phyloP scores from a whole-genome alignment of 1,139 yeast species.

The Saccharomyces hybrid region DNA sequence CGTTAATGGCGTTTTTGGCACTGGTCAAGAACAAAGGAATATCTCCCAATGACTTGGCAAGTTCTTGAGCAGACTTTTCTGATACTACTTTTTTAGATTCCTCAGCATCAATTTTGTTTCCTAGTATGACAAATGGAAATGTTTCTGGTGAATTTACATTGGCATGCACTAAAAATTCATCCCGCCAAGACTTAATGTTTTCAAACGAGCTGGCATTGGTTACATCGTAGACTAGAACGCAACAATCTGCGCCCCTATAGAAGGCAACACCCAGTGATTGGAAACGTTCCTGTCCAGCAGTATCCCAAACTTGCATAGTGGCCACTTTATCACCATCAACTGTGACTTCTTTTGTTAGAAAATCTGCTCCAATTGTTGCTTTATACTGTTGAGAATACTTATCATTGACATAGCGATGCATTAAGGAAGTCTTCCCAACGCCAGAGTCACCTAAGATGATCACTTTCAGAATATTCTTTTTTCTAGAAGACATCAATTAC shows the following conservation, averaged over 20 bases:
- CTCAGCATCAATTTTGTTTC: slow-evolving; percentile 91
- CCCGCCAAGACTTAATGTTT: slow-evolving; percentile 85
- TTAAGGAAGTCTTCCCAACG: slow-evolving; percentile 92
- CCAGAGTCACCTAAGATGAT: slow-evolving; percentile 96
- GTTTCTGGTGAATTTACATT: slow-evolving; percentile 89
- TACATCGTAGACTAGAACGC: slow-evolving; percentile 91
- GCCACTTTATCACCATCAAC: slow-evolving; percentile 71
- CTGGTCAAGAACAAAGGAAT: slow-evolving; percentile 90
- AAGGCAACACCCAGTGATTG: slow-evolving; percentile 96
- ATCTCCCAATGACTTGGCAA: slow-evolving; percentile 80
- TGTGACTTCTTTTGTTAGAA: slow-evolving; percentile 79
- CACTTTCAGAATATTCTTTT: slow-evolving; percentile 86
- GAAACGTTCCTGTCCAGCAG: slow-evolving; percentile 97
- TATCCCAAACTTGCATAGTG: slow-evolving; percentile 93
- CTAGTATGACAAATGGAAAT: slow-evolving; percentile 90
- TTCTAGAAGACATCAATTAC: slow-evolving; percentile 59
- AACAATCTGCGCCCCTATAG: slow-evolving; percentile 96
- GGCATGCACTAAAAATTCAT: slow-evolving; percentile 88
- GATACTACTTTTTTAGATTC: slow-evolving; percentile 80
- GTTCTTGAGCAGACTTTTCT: slow-evolving; percentile 74
- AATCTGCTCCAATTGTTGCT: slow-evolving; percentile 97
- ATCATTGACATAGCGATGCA: slow-evolving; percentile 92
- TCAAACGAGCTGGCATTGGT: slow-evolving; percentile 90
- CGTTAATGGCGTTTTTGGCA: slow-evolving; percentile 90
- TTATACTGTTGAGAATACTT: slow-evolving; percentile 93